phyloP scores from a whole-genome alignment of 305 asterid species.

The Fraxinus sp. region DNA sequence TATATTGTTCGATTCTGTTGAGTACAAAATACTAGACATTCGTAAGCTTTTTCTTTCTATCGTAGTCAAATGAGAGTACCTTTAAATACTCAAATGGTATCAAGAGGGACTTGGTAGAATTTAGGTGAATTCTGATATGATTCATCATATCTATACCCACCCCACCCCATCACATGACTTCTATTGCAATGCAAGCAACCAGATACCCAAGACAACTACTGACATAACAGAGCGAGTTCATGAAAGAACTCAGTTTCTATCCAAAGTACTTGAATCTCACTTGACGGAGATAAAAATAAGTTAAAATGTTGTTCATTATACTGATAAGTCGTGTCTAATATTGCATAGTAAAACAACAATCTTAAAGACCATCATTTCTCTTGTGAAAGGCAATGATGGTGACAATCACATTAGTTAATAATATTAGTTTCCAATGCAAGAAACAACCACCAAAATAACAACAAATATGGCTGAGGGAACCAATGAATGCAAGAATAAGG shows the following conservation, averaged over 20 bases:
- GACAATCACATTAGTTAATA: constrained; percentile 22
- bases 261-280: constrained; percentile 31
- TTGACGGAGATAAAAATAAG: neutral
- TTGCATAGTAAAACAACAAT: neutral
- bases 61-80: constrained; percentile 6
- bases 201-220: constrained; percentile 25
- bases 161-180: constrained; percentile 29
- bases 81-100: constrained; percentile 16
- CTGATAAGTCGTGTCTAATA: neutral
- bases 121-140: constrained; percentile 4
- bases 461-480: constrained; percentile 35
- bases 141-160: constrained; percentile 13
- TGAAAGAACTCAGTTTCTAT: constrained; percentile 31
- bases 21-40: neutral
- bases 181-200: constrained; percentile 45
- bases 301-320: neutral
- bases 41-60: neutral
- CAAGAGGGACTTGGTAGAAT: constrained; percentile 22
- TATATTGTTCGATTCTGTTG: neutral
- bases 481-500: constrained; percentile 15
- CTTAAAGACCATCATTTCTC: constrained; percentile 19
- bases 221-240: constrained; percentile 18
- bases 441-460: constrained; percentile 26
- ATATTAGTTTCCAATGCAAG: constrained; percentile 10
- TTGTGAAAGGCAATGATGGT: constrained; percentile 29